Evolutionary conservation across 805 yeast species (phyloP).

Genomic region (Kuraishia hungarica): DNA sequence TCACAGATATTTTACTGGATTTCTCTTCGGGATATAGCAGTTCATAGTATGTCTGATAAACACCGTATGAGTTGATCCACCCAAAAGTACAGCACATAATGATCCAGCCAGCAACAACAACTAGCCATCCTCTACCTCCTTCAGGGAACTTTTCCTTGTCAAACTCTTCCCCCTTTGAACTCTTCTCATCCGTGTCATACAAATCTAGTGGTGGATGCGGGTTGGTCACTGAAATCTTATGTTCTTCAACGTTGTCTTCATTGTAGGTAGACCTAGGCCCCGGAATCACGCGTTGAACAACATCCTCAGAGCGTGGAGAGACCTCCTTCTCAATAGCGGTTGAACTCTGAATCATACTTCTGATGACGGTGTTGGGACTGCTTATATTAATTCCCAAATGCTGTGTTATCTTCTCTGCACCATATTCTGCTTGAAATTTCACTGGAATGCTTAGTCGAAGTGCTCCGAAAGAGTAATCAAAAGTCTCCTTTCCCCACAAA

Average conservation of each 20-base stretch:
- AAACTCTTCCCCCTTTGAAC: neutral
- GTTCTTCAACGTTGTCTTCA: neutral
- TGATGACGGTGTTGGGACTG: neutral
- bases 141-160: conserved; percentile 30
- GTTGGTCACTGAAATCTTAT: neutral
- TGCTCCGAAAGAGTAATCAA: no score
- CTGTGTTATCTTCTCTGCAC: neutral
- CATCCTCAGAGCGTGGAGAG: neutral
- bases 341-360: neutral
- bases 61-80: conserved; percentile 49
- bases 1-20: conserved; percentile 38
- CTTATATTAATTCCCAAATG: neutral
- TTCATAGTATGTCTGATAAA: conserved; percentile 44
- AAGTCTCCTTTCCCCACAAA: no score
- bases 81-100: conserved; percentile 47
- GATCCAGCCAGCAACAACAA: conserved; percentile 39
- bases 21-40: conserved; percentile 30
- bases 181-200: neutral
- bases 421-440: no score
- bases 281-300: neutral
- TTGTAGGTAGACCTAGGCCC: neutral
- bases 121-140: conserved; percentile 46
- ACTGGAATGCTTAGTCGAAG: no score
- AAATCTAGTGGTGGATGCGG: neutral
- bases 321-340: neutral